Percentiles rank a stretch among this genome's conserved stretches.
These are phyloP conservation scores for Trichoderma orchidacearum DNA, from an alignment of 495 filamentous ascomycete genomes.

Conservation along the genomic window DNA sequence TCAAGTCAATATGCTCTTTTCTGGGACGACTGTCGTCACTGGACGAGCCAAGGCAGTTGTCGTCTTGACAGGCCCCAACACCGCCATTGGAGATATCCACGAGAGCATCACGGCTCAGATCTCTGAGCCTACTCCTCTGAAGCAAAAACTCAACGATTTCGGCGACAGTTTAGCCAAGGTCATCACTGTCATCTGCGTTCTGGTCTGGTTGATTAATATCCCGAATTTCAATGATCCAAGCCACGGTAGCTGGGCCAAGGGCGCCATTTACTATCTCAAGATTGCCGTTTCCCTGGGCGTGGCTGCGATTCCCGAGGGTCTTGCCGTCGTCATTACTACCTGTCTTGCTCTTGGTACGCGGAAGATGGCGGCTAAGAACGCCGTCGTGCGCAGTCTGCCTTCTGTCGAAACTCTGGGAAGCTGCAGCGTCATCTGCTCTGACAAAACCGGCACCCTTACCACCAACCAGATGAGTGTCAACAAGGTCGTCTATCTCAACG, in stretches of 20 bases:
- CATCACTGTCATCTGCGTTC: slow-evolving; percentile 88
- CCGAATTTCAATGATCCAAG: slow-evolving; percentile 89
- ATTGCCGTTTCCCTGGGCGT: slow-evolving; percentile 98
- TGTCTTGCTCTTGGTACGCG: slow-evolving; percentile 90
- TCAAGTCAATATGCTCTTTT: slow-evolving; percentile 96
- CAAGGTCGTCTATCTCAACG: slow-evolving; percentile 72
- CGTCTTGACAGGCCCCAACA: slow-evolving; percentile 77
- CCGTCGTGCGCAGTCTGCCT: slow-evolving; percentile 86
- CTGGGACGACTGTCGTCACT: slow-evolving; percentile 91
- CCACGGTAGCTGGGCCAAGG: slow-evolving; percentile 91
- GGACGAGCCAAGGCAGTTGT: slow-evolving; percentile 89
- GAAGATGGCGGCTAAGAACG: slow-evolving; percentile 98
- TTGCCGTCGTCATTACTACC: slow-evolving; percentile 96
- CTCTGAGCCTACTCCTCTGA: slow-evolving; percentile 90
- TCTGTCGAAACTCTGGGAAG: slow-evolving; percentile 97
- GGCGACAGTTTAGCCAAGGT: slow-evolving; percentile 95
- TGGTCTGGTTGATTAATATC: slow-evolving; percentile 98
- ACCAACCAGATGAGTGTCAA: slow-evolving; percentile 99
- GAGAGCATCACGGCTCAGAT: slow-evolving; percentile 97
- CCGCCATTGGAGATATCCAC: slow-evolving; percentile 97
- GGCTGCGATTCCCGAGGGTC: slow-evolving; percentile 91
- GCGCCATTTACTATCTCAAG: slow-evolving; percentile 99
- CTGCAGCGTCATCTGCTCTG: slow-evolving; percentile 99
- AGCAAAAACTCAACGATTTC: slow-evolving; percentile 98
- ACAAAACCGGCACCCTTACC: slow-evolving; percentile 97